These are phyloP conservation scores for Colletotrichum lindemuthianum DNA, from an alignment of 2,329 filamentous ascomycete species.

Conservation along the genomic window DNA sequence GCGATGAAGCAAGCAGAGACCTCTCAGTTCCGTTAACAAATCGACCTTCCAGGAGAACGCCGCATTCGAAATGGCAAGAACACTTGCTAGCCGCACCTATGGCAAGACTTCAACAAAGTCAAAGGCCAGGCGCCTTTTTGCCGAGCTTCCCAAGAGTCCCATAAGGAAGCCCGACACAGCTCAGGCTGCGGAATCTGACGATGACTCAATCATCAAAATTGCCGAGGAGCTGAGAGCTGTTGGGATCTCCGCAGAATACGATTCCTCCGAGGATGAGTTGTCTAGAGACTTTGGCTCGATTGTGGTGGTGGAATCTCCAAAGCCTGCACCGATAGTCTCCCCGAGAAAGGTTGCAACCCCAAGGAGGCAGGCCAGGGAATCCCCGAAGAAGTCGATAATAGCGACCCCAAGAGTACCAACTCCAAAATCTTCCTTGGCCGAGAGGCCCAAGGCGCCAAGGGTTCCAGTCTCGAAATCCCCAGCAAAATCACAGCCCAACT, in stretches of 20 bases:
- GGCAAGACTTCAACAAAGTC: conserved; percentile 60
- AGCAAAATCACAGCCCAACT: conserved; percentile 36
- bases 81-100: conserved; percentile 57
- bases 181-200: conserved; percentile 14
- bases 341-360: neutral
- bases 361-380: conserved; percentile 6
- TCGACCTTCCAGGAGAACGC: neutral
- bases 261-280: conserved; percentile 34
- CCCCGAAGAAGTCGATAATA: neutral
- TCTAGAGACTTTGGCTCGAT: conserved; percentile 18
- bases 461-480: neutral
- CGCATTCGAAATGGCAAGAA: conserved; percentile 55
- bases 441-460: neutral
- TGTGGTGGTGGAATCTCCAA: conserved; percentile 14
- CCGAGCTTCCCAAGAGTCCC: conserved; percentile 62
- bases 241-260: conserved; percentile 39
- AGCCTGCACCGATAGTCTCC: neutral
- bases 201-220: conserved; percentile 43
- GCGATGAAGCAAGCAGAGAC: neutral
- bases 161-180: conserved; percentile 44
- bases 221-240: conserved; percentile 48
- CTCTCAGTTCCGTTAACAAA: too few species aligned
- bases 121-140: conserved; percentile 60
- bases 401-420: neutral
- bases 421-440: neutral